Evolutionary conservation across 306 rosid species (phyloP).

Genomic region (Senna tora): DNA sequence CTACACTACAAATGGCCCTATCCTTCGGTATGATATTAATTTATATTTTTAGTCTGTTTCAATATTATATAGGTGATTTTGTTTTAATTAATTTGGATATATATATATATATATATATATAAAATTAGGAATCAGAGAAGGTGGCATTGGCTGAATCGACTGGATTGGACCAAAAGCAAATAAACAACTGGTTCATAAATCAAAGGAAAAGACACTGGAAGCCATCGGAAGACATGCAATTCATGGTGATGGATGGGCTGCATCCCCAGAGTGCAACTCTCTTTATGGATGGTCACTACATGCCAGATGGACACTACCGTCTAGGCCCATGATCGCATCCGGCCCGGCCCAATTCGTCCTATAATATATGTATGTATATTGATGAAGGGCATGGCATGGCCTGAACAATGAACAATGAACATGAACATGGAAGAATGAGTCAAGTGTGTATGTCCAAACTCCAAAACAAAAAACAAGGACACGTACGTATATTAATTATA

Average conservation of each 20-base stretch:
- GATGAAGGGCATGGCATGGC: not conserved
- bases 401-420: not conserved
- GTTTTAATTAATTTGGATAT: no score
- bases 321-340: conserved; percentile 53
- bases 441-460: not conserved
- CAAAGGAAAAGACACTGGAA: conserved; percentile 87
- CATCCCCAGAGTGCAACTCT: conserved; percentile 73
- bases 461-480: not conserved
- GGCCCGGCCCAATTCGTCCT: no score
- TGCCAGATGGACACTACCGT: conserved; percentile 71
- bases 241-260: conserved; percentile 82
- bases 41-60: no score
- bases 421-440: not conserved
- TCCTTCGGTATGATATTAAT: conserved; percentile 75
- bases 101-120: no score
- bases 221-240: conserved; percentile 83
- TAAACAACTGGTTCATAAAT: conserved; percentile 81
- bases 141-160: conserved; percentile 81
- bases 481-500: not conserved
- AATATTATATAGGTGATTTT: no score
- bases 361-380: not conserved
- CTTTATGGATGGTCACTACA: conserved; percentile 70
- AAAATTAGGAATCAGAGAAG: conserved; percentile 68
- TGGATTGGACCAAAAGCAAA: conserved; percentile 78
- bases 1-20: conserved; percentile 82